Evolutionary conservation across 306 rosid species (phyloP).

Genomic region (Lathyrus sativus): DNA sequence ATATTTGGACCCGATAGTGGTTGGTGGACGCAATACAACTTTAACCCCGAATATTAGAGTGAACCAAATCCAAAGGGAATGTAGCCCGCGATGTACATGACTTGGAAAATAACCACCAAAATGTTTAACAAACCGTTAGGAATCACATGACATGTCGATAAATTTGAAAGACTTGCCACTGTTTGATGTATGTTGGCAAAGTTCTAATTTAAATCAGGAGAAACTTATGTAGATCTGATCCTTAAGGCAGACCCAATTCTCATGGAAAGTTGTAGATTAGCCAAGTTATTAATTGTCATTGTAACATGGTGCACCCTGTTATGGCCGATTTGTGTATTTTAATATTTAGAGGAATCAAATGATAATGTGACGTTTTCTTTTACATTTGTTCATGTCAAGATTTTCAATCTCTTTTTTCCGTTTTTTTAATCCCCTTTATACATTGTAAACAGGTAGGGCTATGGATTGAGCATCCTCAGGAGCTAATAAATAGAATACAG

Average conservation of each 20-base stretch:
- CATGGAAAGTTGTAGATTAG: slow-evolving; percentile 11
- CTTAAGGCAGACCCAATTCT: neutral
- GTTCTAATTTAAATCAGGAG: too few relatives aligned
- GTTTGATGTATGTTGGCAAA: too few relatives aligned
- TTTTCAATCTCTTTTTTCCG: neutral
- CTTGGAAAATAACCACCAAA: too few relatives aligned
- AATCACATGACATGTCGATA: too few relatives aligned
- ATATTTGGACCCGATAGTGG: too few relatives aligned
- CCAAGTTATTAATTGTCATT: slow-evolving; percentile 19
- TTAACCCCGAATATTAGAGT: too few relatives aligned
- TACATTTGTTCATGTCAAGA: slow-evolving; percentile 18
- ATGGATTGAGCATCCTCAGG: slow-evolving; percentile 97
- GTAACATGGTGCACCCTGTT: slow-evolving; percentile 28
- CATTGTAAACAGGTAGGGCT: slow-evolving; percentile 76
- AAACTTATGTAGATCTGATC: neutral
- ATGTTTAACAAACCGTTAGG: too few relatives aligned
- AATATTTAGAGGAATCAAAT: slow-evolving; percentile 14
- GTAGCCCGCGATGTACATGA: too few relatives aligned
- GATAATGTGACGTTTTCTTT: slow-evolving; percentile 29
- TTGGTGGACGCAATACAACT: too few relatives aligned
- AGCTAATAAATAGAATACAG: slow-evolving; percentile 81
- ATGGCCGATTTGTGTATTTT: slow-evolving; percentile 20
- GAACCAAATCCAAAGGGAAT: too few relatives aligned
- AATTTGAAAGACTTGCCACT: too few relatives aligned
- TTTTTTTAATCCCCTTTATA: neutral